Evolutionary conservation across 345 rosid species (phyloP).

Genomic region (Acer saccharum): DNA sequence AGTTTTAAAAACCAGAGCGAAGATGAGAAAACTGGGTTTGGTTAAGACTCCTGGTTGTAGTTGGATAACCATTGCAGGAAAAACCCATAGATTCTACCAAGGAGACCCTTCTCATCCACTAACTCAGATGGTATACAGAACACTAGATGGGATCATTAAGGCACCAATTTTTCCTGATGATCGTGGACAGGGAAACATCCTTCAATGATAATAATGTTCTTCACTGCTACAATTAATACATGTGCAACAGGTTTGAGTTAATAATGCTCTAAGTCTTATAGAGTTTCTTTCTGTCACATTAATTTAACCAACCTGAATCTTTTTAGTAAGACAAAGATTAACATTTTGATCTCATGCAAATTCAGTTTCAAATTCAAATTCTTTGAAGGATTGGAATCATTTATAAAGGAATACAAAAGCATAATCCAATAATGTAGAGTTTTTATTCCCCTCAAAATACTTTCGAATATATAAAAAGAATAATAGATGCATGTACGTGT

Average conservation of each 20-base stretch:
- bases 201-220: not conserved
- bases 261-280: no score
- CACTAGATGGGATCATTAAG: constrained; percentile 14
- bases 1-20: constrained; percentile 15
- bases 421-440: not conserved
- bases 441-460: not conserved
- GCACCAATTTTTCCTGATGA: constrained; percentile 4
- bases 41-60: constrained; percentile 28
- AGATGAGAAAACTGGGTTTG: constrained; percentile 27
- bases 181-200: not conserved
- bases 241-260: no score
- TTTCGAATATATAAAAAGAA: not conserved
- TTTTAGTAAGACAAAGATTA: not conserved
- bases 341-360: no score
- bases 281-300: no score
- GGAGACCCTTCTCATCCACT: constrained; percentile 22
- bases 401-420: not conserved
- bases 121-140: constrained; percentile 9
- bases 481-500: not conserved
- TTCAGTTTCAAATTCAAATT: not conserved
- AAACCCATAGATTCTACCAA: constrained; percentile 21
- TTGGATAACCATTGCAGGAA: constrained; percentile 27
- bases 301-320: not conserved
- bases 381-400: not conserved
- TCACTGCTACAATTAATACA: not conserved